Evolutionary conservation across 2,329 filamentous ascomycete species (phyloP), one percentile per base, ranked within the genome.

Genomic region (Neofusicoccum sp.): DNA sequence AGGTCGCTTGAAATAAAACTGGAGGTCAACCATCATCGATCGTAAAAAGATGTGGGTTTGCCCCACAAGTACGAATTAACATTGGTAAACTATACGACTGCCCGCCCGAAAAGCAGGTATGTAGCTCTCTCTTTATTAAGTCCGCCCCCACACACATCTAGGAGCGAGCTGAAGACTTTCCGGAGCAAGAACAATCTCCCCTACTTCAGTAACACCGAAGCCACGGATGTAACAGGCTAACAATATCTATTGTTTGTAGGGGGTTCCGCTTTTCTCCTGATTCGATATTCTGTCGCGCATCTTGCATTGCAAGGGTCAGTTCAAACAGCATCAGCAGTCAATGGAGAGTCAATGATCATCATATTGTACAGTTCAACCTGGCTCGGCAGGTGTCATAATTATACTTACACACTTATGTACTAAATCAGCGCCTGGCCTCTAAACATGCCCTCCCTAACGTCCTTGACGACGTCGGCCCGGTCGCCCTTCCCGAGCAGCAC

Each of bases 401-500:
- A 41, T 53, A 60, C 58, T 60, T 44, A 60, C 36, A 16, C 14
- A 24, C 26, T 20, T 28, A 16, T 6, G n/a, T 3, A 12, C 34
- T 75, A 82, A 24, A 82, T 81, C 49, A 82, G 63, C 1, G 80
- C 80, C 58, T 78, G 74, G 3, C 80, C 80, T 63, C 72, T 76
- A 64, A 79, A 82, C 80, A 82, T 82, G 2, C 78, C 95, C 71
- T 95, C 89, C 75, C 91, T 89, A 24, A 99, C 93, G 75, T 98
- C 95, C 34, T 87, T 86, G 34, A 98, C 92, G 31, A 98, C 85
- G 75, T 98, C 93, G 71, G 89, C 90, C 58, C 95, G 82, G 73
- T 98, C 95, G 64, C 92, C 85, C 73, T 90, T 93, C 63, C 93
- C 93, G 1, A 97, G 90, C 36, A 99, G 79, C 30, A 98, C 93